phyloP scores from a whole-genome alignment of 495 filamentous ascomycete genomes.

The Platismatia glauca region DNA sequence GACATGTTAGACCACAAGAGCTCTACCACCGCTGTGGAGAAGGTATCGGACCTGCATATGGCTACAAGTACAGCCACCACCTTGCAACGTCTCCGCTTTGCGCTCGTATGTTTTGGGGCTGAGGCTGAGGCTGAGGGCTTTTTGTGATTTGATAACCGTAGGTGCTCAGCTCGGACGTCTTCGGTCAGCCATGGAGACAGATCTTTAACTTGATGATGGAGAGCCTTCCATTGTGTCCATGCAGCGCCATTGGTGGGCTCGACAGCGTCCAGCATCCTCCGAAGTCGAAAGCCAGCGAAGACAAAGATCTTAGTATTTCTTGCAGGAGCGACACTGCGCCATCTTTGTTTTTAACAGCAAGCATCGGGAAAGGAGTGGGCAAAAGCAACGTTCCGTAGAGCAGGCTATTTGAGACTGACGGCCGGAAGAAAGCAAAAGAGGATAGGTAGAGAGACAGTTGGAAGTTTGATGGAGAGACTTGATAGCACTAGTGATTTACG shows the following conservation, averaged over 20 bases:
- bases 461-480: not conserved
- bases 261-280: not conserved
- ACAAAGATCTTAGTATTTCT: not conserved
- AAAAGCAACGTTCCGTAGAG: not conserved
- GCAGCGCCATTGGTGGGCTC: not conserved
- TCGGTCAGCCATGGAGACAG: constrained; percentile 1
- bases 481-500: not conserved
- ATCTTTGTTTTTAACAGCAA: not conserved
- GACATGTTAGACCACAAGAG: not conserved
- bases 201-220: not conserved
- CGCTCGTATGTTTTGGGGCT: not conserved
- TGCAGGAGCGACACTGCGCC: not conserved
- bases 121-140: not conserved
- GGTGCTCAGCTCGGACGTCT: constrained; percentile 1
- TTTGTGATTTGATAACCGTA: not conserved
- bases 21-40: not conserved
- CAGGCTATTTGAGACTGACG: not conserved
- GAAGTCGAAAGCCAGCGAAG: not conserved
- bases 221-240: not conserved
- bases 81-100: not conserved
- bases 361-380: not conserved
- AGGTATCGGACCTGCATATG: not conserved
- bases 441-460: not conserved
- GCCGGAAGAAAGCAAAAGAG: not conserved
- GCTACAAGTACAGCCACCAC: not conserved